Base-by-base conservation (phyloP, 768 basidiomycete genomes). In the Trametes meyenii region DNA sequence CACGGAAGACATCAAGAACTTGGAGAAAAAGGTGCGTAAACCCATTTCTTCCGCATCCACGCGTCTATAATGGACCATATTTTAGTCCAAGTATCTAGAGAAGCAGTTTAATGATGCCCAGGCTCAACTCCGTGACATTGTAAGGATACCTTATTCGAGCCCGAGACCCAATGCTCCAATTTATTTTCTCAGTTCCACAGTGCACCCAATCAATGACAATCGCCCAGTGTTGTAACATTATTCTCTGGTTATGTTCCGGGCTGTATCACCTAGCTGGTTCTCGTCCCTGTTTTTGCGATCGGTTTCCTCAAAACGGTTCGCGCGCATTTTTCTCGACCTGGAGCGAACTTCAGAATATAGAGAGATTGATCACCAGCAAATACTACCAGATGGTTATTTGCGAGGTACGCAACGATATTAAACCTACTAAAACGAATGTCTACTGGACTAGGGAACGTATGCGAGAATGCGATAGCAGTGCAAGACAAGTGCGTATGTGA, bases 51-150 rank as follows among this genome's bases (percentile, higher is more conserved):
- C 6, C 1, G 5, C 16, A 14, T 38, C 33, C 13, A 50, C 23
- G 0, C n/a, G 44, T 12, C 21, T 14, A 50, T 38, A 23, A 36
- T 52, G 60, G 33, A 64, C 23, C 0, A 49, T 21, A 21, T 10
- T 11, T n/a, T 43, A 95, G 93, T 81, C 86, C 24, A 96, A 96
- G 75, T 96, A 89, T 73, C 81, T 97, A 2, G 95, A 97, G 74
- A 96, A 96, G 69, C 94, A 96, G 70, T 92, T 90, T 71, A 90
- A 88, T 57, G 94, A 96, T 66, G 93, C 95, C 1, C 92, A 96
- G 75, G 78, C 78, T 21, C 94, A 95, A 70, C 77, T 96, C 53
- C 85, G 89, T 45, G 92, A 94, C 71, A 94, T 94, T 33, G 92
- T 93, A 67, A 58, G 65, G 35, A 42, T 16, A 8, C 29, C 13